Conservation (phyloP, 306 rosid species). For the Fagus sylvatica region DNA sequence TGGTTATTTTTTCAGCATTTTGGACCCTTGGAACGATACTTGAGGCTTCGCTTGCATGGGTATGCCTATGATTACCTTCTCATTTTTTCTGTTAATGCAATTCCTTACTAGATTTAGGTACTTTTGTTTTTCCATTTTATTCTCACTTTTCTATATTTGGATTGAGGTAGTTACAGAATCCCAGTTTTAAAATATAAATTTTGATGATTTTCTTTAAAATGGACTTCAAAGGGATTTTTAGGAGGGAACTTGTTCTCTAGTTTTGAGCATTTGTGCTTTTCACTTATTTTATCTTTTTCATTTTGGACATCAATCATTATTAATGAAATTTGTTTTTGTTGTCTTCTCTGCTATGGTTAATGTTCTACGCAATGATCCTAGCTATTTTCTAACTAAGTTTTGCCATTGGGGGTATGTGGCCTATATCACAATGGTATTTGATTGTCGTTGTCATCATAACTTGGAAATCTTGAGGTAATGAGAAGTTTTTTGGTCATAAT, state of each 20-base stretch:
- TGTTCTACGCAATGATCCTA: not conserved
- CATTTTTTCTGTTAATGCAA: slow-evolving; percentile 6
- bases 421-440: not conserved
- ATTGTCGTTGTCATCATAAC: not conserved
- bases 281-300: not conserved
- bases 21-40: slow-evolving; percentile 93
- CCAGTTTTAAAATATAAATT: not conserved
- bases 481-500: not conserved
- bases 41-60: slow-evolving; percentile 98
- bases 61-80: slow-evolving; percentile 38
- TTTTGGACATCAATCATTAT: not conserved
- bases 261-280: not conserved
- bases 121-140: not conserved
- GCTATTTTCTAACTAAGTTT: not conserved
- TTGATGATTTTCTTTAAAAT: not conserved
- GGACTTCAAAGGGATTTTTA: not conserved
- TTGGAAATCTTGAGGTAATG: not conserved
- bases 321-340: not conserved
- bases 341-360: not conserved
- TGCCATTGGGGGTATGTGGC: not conserved
- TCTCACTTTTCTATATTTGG: not conserved
- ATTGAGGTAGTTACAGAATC: not conserved
- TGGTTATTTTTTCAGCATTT: slow-evolving; percentile 89
- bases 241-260: not conserved
- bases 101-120: slow-evolving; percentile 15